These are phyloP conservation scores for Eutypa lata DNA, from an alignment of 2,329 filamentous ascomycete genomes.

Conservation along the genomic window DNA sequence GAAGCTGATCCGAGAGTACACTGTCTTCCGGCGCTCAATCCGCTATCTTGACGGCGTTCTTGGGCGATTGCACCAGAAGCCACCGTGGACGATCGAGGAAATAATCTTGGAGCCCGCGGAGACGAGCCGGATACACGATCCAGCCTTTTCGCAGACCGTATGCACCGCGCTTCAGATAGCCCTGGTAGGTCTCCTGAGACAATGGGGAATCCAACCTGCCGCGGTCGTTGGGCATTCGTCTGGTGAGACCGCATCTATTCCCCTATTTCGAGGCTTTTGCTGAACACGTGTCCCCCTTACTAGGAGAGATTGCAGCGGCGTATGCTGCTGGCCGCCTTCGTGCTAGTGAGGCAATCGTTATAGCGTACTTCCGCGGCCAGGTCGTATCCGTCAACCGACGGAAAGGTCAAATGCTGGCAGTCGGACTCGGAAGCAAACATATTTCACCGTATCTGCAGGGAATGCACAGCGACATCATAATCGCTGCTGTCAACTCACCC, in stretches of 20 bases:
- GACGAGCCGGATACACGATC: background rate
- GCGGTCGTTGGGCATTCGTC: slow-evolving; percentile 3
- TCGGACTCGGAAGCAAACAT: slow-evolving; percentile 1
- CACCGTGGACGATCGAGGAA: background rate
- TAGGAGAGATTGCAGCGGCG: slow-evolving; percentile 2
- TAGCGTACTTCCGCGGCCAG: slow-evolving; percentile 6
- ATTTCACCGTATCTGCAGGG: background rate
- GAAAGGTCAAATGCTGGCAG: slow-evolving; percentile 6
- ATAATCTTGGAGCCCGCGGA: background rate
- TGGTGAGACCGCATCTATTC: slow-evolving; percentile 4
- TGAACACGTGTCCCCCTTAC: background rate
- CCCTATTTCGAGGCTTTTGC: background rate
- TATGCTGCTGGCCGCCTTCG: background rate
- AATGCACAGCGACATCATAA: background rate
- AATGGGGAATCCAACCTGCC: slow-evolving; percentile 1
- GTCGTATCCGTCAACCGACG: background rate
- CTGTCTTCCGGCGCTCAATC: background rate
- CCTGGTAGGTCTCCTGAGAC: background rate
- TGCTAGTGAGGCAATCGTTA: slow-evolving; percentile 1
- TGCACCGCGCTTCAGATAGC: background rate
- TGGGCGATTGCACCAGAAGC: background rate
- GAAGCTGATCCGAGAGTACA: background rate
- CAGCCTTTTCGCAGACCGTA: background rate
- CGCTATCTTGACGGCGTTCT: background rate
- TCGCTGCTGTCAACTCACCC: slow-evolving; percentile 9